Evolutionary conservation across 2,329 filamentous ascomycete species (phyloP).

Genomic region (Geoglossum cookeanum): DNA sequence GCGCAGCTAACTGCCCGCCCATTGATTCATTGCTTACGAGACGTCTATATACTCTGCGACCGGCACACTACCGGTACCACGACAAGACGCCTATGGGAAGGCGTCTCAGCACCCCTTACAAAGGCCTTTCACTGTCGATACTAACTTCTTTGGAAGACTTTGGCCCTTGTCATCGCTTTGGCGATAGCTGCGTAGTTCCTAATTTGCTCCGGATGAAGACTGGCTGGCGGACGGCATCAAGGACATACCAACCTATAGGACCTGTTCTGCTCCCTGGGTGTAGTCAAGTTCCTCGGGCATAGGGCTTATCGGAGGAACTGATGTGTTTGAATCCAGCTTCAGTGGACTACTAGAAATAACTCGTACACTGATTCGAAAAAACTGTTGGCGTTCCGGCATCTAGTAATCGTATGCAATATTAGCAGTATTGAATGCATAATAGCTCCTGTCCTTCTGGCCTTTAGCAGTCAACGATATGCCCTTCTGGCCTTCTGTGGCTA

Average conservation of each 20-base stretch:
- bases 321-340: background rate
- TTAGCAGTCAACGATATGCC: background rate
- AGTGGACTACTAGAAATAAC: background rate
- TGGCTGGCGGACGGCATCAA: background rate
- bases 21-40: too few relatives aligned
- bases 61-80: too few relatives aligned
- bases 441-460: background rate
- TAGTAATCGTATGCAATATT: background rate
- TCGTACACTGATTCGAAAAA: background rate
- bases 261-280: background rate
- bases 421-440: background rate
- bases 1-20: too few relatives aligned
- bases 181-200: background rate
- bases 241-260: background rate
- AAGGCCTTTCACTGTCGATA: background rate
- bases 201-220: background rate
- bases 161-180: background rate
- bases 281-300: background rate
- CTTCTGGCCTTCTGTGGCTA: too few relatives aligned
- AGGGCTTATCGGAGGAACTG: background rate
- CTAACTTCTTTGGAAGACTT: background rate
- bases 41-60: too few relatives aligned
- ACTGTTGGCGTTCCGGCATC: background rate
- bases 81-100: too few relatives aligned
- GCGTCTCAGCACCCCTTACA: too few relatives aligned